Evolutionary conservation across 208 protist species (phyloP).

Genomic region (Histomonas meleagridis): DNA sequence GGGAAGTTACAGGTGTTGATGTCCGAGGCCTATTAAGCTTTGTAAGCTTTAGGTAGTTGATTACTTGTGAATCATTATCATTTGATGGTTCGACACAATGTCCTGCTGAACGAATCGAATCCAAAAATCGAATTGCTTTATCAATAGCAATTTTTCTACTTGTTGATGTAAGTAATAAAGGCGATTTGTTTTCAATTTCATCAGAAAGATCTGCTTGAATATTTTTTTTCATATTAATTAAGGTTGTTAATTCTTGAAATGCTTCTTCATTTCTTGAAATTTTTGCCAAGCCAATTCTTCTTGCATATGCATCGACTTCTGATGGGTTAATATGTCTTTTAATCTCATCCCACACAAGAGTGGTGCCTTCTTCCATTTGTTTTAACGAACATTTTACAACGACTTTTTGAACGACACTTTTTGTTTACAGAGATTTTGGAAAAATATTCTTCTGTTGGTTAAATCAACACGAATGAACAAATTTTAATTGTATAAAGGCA

Average conservation of each 20-base stretch:
- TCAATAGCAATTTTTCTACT: background rate
- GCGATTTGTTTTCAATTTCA: background rate
- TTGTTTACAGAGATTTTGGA: no score
- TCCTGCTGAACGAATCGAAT: background rate
- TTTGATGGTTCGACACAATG: background rate
- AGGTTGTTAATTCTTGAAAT: background rate
- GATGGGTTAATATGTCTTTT: background rate
- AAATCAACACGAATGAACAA: no score
- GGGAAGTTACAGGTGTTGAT: background rate
- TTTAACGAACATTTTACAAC: no score
- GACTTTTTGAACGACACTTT: no score
- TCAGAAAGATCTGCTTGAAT: background rate
- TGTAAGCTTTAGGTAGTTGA: background rate
- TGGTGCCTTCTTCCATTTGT: no score
- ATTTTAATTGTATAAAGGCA: no score
- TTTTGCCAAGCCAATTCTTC: background rate
- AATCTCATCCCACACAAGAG: background rate
- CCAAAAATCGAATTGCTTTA: background rate
- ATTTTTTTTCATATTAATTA: background rate
- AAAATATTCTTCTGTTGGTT: no score
- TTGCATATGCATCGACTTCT: background rate
- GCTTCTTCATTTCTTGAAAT: constrained; percentile 1
- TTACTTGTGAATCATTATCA: background rate
- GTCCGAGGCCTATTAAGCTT: background rate
- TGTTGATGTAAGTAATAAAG: background rate